Evolutionary conservation across 2,329 filamentous ascomycete genomes (phyloP).

Genomic region (Penicillium sp.): DNA sequence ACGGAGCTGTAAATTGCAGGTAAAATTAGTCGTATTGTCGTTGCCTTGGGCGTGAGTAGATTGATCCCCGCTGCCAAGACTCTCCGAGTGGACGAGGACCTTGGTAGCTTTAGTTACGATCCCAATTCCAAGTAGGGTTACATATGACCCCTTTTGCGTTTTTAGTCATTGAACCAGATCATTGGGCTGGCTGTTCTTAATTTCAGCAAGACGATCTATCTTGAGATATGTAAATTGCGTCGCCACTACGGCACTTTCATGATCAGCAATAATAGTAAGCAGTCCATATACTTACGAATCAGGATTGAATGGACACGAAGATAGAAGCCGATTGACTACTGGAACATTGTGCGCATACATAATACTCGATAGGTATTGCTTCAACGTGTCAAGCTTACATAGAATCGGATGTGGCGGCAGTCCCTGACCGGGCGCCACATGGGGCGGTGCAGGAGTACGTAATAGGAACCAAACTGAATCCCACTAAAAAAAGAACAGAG

Average conservation of each 20-base stretch:
- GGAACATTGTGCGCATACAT: background rate
- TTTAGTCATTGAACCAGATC: background rate
- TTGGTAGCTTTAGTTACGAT: background rate
- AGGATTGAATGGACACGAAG: background rate
- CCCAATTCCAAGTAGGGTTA: background rate
- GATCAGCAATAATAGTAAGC: no score
- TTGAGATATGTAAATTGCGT: background rate
- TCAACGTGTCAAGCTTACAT: background rate
- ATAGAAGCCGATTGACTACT: background rate
- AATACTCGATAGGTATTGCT: background rate
- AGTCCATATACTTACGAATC: background rate
- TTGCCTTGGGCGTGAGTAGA: background rate
- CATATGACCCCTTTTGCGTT: background rate
- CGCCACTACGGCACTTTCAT: background rate
- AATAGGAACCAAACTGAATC: conserved; percentile 1
- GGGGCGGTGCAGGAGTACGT: conserved; percentile 9
- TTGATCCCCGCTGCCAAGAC: conserved; percentile 4
- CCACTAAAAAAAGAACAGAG: background rate
- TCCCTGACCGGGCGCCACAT: conserved; percentile 4
- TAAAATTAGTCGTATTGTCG: background rate
- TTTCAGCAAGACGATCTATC: background rate
- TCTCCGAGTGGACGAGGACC: background rate
- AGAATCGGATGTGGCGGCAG: conserved; percentile 2
- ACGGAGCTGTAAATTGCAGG: background rate
- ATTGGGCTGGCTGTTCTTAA: background rate